Percentiles rank a stretch among this genome's conserved stretches.
Conservation (phyloP, 257 asterid species). For the Henckelia pumila region DNA sequence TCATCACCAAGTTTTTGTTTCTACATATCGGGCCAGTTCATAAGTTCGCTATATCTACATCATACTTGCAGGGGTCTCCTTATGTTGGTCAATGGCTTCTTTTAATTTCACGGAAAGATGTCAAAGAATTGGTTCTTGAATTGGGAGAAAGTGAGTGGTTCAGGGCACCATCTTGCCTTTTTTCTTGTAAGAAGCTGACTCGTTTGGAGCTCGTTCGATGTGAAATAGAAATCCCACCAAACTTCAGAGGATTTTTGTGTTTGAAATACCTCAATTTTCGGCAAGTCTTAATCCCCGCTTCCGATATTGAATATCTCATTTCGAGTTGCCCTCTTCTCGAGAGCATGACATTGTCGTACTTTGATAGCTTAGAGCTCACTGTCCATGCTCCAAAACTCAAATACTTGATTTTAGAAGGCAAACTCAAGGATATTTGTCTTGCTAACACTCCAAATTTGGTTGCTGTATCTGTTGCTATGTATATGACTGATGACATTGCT, state of each 20-base stretch:
- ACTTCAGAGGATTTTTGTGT: slow-evolving; percentile 64
- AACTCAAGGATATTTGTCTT: slow-evolving; percentile 72
- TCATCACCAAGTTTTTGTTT: slow-evolving; percentile 58
- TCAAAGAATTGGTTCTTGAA: slow-evolving; percentile 68
- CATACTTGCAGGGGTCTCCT: slow-evolving; percentile 46
- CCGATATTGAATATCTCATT: slow-evolving; percentile 67
- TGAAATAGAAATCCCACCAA: slow-evolving; percentile 64
- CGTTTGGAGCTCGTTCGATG: slow-evolving; percentile 73
- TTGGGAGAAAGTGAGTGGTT: slow-evolving; percentile 73
- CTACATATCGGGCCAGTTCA: slow-evolving; percentile 88
- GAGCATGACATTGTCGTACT: slow-evolving; percentile 62
- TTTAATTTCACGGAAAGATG: slow-evolving; percentile 66
- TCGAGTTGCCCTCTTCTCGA: slow-evolving; percentile 85
- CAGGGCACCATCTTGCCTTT: slow-evolving; percentile 71
- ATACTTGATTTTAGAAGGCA: slow-evolving; percentile 79
- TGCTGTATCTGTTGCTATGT: slow-evolving; percentile 46
- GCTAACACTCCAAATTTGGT: slow-evolving; percentile 64
- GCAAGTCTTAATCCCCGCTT: slow-evolving; percentile 58
- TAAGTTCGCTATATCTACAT: slow-evolving; percentile 55
- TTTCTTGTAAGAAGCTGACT: slow-evolving; percentile 54
- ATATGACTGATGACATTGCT: slow-evolving; percentile 61
- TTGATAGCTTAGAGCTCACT: slow-evolving; percentile 67
- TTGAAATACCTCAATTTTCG: slow-evolving; percentile 70
- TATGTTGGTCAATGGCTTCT: slow-evolving; percentile 88
- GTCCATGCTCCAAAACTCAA: slow-evolving; percentile 81